A percentile compares a stretch with the other conserved stretches of the same genome.
Evolutionary conservation across 2,329 filamentous ascomycete species (phyloP).

Genomic region (Fusarium staphyleae): DNA sequence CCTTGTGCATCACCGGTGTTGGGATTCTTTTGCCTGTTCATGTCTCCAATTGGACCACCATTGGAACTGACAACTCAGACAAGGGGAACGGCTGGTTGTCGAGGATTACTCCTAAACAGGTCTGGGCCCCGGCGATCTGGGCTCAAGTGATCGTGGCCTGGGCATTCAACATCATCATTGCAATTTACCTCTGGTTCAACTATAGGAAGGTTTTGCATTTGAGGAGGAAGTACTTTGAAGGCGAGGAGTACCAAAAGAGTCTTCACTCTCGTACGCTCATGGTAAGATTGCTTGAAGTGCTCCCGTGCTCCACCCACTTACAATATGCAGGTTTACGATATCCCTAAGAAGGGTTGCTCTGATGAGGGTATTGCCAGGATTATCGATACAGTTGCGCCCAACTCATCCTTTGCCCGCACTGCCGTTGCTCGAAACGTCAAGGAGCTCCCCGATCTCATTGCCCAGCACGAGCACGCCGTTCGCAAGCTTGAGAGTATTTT

Average conservation of each 20-base stretch:
- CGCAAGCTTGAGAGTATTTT: slow-evolving; percentile 82
- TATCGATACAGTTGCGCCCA: slow-evolving; percentile 80
- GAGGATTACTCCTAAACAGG: slow-evolving; percentile 65
- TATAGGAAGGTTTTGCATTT: slow-evolving; percentile 77
- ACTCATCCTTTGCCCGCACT: slow-evolving; percentile 78
- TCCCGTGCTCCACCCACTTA: slow-evolving; percentile 3
- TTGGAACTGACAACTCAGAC: slow-evolving; percentile 19
- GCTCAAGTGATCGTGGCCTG: slow-evolving; percentile 66
- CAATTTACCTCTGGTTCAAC: slow-evolving; percentile 87
- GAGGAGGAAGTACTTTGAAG: slow-evolving; percentile 82
- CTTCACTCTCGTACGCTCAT: slow-evolving; percentile 77
- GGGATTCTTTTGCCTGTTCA: slow-evolving; percentile 84
- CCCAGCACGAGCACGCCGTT: slow-evolving; percentile 82
- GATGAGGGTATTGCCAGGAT: slow-evolving; percentile 89
- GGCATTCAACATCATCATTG: slow-evolving; percentile 76
- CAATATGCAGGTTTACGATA: slow-evolving; percentile 73
- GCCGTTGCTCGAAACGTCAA: slow-evolving; percentile 92
- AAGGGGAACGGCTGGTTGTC: slow-evolving; percentile 56
- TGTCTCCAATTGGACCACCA: slow-evolving; percentile 53
- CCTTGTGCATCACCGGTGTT: slow-evolving; percentile 75
- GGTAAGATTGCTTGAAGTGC: slow-evolving; percentile 51
- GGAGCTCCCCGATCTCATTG: slow-evolving; percentile 83
- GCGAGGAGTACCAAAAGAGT: slow-evolving; percentile 85
- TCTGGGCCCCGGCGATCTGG: slow-evolving; percentile 63
- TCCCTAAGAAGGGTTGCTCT: slow-evolving; percentile 76